Evolutionary conservation across 495 filamentous ascomycete genomes (phyloP), one percentile per base, ranked within the genome.

Genomic region (Friedmanniomyces simplex): DNA sequence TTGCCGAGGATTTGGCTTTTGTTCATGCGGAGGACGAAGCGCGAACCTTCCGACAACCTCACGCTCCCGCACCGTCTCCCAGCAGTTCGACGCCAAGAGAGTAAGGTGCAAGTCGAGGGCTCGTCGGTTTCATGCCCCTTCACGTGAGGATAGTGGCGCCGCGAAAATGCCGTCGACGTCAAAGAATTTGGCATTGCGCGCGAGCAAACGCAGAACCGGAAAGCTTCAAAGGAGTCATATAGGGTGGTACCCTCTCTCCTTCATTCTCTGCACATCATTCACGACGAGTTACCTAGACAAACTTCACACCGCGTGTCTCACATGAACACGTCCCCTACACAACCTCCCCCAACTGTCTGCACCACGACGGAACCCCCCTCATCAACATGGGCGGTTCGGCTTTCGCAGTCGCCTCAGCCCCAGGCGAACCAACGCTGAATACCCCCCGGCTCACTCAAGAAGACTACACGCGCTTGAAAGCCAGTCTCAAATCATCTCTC

Each of bases 331-430:
- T n/a, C n/a, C n/a, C n/a, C n/a, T n/a, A n/a, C n/a, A n/a, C n/a
- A n/a, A n/a, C n/a, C n/a, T n/a, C n/a, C n/a, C n/a, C n/a, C n/a
- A n/a, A n/a, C n/a, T n/a, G n/a, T n/a, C n/a, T n/a, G n/a, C n/a
- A n/a, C n/a, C n/a, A n/a, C n/a, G n/a, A n/a, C n/a, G n/a, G n/a
- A 50, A 30, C 47, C 12, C 20, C 21, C 47, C 13, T 13, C 16
- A 46, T 6, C 45, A 59, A 18, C 12, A 72, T 72, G 69, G 69
- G 68, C 16, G 69, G 69, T 24, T 52, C 53, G n/a, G 67, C 66
- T 1, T 72, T 72, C 52, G 43, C 58, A 8, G 62, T 53, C 24
- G 54, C 60, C n/a, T 47, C 52, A 11, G 57, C 64, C 11, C 45
- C 52, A 20, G 66, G 64, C 6, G 41, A 57, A 18, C 55, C 58